These are phyloP conservation scores for Yamadazyma diospyri DNA, from an alignment of 1,139 yeast genomes.

Conservation along the genomic window DNA sequence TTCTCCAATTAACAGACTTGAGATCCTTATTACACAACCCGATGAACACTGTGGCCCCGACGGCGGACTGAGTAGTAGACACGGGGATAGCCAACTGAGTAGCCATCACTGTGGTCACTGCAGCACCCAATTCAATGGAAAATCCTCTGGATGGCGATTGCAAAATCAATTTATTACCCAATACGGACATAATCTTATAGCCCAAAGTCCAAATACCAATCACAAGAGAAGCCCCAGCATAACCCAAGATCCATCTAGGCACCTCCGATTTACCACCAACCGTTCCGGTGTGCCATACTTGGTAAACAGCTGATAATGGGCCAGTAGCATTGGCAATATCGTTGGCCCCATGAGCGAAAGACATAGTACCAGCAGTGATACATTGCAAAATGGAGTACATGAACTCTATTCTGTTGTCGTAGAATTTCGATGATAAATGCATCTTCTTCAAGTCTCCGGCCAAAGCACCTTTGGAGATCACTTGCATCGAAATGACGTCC, in stretches of 20 bases:
- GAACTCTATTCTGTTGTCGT: constrained; percentile 70
- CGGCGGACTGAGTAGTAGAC: constrained; percentile 78
- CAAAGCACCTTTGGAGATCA: constrained; percentile 27
- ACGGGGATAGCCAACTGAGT: constrained; percentile 70
- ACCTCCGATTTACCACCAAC: constrained; percentile 51
- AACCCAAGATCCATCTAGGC: constrained; percentile 70
- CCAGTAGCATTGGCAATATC: constrained; percentile 81
- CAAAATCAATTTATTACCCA: constrained; percentile 72
- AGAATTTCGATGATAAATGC: constrained; percentile 60
- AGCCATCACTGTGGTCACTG: constrained; percentile 72
- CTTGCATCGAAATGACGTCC: constrained; percentile 57
- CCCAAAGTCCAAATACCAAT: constrained; percentile 75
- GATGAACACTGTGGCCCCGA: constrained; percentile 74
- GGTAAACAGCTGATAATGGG: constrained; percentile 65
- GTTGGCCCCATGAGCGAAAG: constrained; percentile 80
- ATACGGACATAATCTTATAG: constrained; percentile 64
- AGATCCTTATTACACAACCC: constrained; percentile 68
- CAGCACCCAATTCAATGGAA: constrained; percentile 75
- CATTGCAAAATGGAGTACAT: constrained; percentile 69
- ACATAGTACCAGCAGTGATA: constrained; percentile 75
- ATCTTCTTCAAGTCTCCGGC: constrained; percentile 44
- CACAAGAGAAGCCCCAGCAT: constrained; percentile 64
- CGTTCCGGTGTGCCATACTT: constrained; percentile 55
- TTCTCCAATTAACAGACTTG: constrained; percentile 73
- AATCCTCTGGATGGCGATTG: constrained; percentile 85